phyloP scores from a whole-genome alignment of 2,329 filamentous ascomycete species.

The Verticillium isaacii region DNA sequence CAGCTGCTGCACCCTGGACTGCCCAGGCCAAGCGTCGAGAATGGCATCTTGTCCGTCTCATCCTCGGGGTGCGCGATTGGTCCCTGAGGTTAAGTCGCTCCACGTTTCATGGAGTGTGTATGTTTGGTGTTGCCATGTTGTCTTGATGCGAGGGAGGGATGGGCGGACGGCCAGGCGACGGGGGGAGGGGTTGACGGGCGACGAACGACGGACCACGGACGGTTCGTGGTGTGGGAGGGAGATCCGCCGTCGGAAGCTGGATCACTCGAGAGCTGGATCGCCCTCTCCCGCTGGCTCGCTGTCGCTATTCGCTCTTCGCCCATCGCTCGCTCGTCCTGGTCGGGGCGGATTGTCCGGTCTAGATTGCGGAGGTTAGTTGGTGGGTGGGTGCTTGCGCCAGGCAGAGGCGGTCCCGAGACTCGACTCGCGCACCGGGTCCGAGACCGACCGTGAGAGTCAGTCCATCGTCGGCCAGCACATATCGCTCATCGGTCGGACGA shows the following conservation, averaged over 20 bases:
- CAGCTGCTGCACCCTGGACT: not conserved
- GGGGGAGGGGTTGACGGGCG: not conserved
- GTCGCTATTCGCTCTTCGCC: not conserved
- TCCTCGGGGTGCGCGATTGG: not conserved
- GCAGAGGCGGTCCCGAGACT: not conserved
- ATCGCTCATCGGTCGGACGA: not conserved
- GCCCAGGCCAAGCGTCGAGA: not conserved
- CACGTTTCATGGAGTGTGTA: not conserved
- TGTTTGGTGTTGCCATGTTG: not conserved
- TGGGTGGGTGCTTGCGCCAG: not conserved
- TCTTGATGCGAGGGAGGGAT: not conserved
- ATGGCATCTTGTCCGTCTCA: not conserved
- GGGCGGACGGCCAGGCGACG: not conserved
- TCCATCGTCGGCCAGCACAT: not conserved
- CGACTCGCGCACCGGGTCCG: not conserved
- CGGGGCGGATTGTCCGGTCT: not conserved
- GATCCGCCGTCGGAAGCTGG: not conserved
- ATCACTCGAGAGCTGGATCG: not conserved
- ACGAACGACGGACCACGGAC: not conserved
- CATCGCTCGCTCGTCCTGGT: not conserved
- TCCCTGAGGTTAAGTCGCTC: not conserved
- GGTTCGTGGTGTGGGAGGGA: not conserved
- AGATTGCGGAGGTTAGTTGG: not conserved
- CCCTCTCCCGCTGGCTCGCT: too few species aligned
- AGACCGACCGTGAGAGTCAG: not conserved